Percentiles rank a stretch among this genome's conserved stretches.
Conservation (phyloP, 2,329 filamentous ascomycete genomes). For the Talaromyces sp. region DNA sequence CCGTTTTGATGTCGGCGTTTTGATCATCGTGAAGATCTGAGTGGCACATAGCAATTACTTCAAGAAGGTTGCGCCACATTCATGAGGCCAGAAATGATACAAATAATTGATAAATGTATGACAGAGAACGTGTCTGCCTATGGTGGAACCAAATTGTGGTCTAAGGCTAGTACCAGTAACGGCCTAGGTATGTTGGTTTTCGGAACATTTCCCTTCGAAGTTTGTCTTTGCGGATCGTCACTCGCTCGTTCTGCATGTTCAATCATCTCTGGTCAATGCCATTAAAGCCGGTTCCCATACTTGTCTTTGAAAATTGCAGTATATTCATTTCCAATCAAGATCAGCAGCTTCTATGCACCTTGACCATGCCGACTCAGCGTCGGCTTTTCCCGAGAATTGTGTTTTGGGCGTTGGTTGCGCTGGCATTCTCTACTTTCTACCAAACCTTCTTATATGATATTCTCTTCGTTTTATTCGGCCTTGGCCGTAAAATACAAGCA, state of each 20-base stretch:
- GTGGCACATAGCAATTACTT: no score
- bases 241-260: neutral
- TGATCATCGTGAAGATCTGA: no score
- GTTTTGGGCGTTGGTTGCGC: neutral
- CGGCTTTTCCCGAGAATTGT: neutral
- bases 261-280: neutral
- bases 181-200: no score
- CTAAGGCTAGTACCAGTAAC: no score
- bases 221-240: no score
- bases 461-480: slow-evolving; percentile 30
- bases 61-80: no score
- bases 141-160: no score
- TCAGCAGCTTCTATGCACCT: neutral
- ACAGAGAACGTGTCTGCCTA: no score
- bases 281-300: neutral
- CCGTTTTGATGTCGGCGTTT: no score
- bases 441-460: slow-evolving; percentile 16
- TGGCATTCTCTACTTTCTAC: neutral
- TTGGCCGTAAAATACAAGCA: slow-evolving; percentile 29
- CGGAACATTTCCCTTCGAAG: no score
- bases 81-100: no score
- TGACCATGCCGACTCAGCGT: neutral
- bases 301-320: neutral
- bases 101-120: no score
- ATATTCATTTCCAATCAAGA: neutral